Evolutionary conservation across 371 early-diverging fungal genomes (phyloP).

Genomic region (Racocetra persica): DNA sequence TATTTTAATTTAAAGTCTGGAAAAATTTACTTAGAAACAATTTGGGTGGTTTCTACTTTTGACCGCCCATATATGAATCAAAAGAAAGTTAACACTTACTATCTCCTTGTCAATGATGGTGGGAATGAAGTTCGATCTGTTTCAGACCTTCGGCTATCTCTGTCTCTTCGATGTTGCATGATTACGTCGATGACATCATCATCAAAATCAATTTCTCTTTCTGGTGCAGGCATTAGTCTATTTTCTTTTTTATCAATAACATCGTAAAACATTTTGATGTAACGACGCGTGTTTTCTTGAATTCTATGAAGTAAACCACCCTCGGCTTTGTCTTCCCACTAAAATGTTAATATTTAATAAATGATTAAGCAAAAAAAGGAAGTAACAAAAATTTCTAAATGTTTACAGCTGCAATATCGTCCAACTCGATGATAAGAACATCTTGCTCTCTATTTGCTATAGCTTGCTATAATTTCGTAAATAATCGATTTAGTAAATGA

Average conservation of each 20-base stretch:
- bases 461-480: conserved; percentile 57
- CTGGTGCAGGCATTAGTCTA: conserved; percentile 70
- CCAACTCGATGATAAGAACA: conserved; percentile 64
- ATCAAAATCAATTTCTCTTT: conserved; percentile 70
- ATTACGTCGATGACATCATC: conserved; percentile 91
- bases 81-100: conserved; percentile 60
- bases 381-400: conserved; percentile 24
- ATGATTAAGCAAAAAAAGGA: neutral
- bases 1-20: no score
- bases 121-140: conserved; percentile 72
- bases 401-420: conserved; percentile 63
- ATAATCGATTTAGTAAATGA: neutral
- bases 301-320: conserved; percentile 60
- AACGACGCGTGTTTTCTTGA: conserved; percentile 83
- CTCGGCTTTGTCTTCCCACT: conserved; percentile 8
- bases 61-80: neutral
- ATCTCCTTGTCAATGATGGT: conserved; percentile 83
- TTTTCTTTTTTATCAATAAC: conserved; percentile 69
- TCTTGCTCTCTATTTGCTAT: conserved; percentile 66
- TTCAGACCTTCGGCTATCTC: conserved; percentile 65
- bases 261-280: conserved; percentile 77
- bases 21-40: no score
- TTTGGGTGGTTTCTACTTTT: no score
- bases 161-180: conserved; percentile 81
- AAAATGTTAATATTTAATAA: conserved; percentile 41